Base-by-base conservation (phyloP, 306 rosid species). In the Cicer yamashitae region DNA sequence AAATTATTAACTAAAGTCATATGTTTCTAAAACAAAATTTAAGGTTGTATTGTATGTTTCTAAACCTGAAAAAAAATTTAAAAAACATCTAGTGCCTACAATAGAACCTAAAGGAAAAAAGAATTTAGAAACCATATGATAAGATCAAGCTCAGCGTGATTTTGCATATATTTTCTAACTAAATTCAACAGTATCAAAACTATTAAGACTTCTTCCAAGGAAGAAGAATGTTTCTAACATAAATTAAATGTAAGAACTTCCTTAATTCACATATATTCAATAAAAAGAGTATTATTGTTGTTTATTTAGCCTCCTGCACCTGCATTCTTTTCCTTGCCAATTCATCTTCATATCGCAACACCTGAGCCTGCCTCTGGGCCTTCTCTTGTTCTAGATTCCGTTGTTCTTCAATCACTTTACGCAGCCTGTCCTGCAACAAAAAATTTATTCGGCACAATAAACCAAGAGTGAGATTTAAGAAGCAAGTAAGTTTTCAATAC, bases 291-390 rank as follows among this genome's bases (percentile, higher is more conserved):
- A 3, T 10, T n/a, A 76, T 15, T 64, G 47, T 11, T 44, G 25
- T 67, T 75, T 77, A 79, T 46, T 79, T 45, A 50, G 64, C 63
- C 60, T 7, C 63, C 59, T 7, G 82, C 70, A 96, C 98, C 99
- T 92, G 96, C 92, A 90, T 72, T 87, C 98, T 90, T 81, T 92
- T 88, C 81, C 97, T 90, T 48, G 96, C 86, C 71, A 90, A 68
- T 76, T 96, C 99, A 88, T 96, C 98, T 80, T 96, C 92, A 71
- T 65, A 73, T 18, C 98, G 90, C 75, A 87, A 43, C 87, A 78
- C 84, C 79, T 96, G 99, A 45, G 99, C 99, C 86, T 90, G 84
- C 47, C 83, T 81, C 74, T 96, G 96, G 56, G 90, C 96, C 76
- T 92, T 96, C 71, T 92, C 93, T 75, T 96, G 98, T 63, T 88